Base-by-base conservation (phyloP, 2,329 filamentous ascomycete species). In the Ceratocystis eucalypticola region DNA sequence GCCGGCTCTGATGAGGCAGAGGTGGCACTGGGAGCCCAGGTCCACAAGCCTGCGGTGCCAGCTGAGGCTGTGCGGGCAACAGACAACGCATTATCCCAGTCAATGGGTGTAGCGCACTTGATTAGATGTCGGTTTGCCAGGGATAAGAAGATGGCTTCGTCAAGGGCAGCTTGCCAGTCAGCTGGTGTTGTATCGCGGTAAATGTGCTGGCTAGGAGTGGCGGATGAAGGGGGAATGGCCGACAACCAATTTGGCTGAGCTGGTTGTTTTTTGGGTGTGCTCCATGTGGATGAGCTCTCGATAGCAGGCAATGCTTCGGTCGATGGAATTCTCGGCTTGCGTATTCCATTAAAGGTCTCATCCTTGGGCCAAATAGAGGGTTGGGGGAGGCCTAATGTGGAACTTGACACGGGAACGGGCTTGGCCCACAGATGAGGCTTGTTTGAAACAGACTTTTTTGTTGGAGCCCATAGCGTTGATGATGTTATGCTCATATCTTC, bases 151-250 rank as follows among this genome's bases (percentile, higher is more conserved):
- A 76, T 69, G 20, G 77, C 76, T 62, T 74, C 68, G 3, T 72
- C 68, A 1, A 80, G 74, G 3, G 79, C 79, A 20, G 71, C 71
- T 7, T 74, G 46, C 67, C 67, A 68, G 65, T 74, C 64, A 15
- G 71, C 72, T 68, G 69, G 71, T 33, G 66, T 72, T 64, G 70
- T 73, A 72, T 62, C 69, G 68, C 25, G 53, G 61, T 50, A 65
- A 10, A 69, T 67, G 37, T 70, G 69, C 41, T 61, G 46, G 57
- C 63, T 61, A 30, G 64, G 59, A 17, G 57, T 44, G 17, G 61
- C 55, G 1, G 33, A 3, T 2, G 20, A 8, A n/a, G 61, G 25
- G 12, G 20, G 2, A 12, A 8, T 20, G 12, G 61, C 5, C 1
- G 41, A 44, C 22, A 48, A 37, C 15, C 44, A 48, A 28, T 28